These are phyloP conservation scores for Cyclotella kingstonii DNA, from an alignment of 108 stramenopile species.

Conservation along the genomic window DNA sequence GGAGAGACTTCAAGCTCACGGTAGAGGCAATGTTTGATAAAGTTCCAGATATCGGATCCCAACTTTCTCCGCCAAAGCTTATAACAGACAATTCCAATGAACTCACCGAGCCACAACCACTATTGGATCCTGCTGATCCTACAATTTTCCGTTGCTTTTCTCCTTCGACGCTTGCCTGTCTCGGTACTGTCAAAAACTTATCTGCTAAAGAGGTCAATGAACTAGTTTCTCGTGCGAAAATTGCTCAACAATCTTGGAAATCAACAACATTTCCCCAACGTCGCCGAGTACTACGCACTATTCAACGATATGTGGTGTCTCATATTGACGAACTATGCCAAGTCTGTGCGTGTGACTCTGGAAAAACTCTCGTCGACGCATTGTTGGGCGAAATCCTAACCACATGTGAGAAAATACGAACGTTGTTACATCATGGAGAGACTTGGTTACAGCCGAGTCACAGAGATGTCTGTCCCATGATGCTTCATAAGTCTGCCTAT, in stretches of 20 bases:
- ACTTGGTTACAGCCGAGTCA: conserved; percentile 66
- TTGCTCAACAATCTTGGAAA: conserved; percentile 89
- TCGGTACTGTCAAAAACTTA: conserved; percentile 88
- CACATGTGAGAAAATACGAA: conserved; percentile 95
- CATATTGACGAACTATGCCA: conserved; percentile 89
- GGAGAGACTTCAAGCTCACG: conserved; percentile 39
- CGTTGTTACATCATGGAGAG: conserved; percentile 87
- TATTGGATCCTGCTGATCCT: conserved; percentile 54
- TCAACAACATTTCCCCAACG: conserved; percentile 88
- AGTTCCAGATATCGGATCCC: conserved; percentile 25
- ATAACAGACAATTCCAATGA: too few relatives aligned
- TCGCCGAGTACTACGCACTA: conserved; percentile 86
- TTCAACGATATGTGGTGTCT: conserved; percentile 87
- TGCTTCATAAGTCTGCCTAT: conserved; percentile 94
- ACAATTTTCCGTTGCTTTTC: conserved; percentile 86
- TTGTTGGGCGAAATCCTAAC: conserved; percentile 95
- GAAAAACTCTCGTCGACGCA: conserved; percentile 89
- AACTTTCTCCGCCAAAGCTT: too few relatives aligned
- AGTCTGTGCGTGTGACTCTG: conserved; percentile 87
- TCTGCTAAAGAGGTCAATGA: conserved; percentile 72
- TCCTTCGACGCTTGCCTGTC: conserved; percentile 78
- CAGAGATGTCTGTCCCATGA: conserved; percentile 89
- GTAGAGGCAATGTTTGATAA: conserved; percentile 29
- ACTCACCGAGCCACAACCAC: background rate
- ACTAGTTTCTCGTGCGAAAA: conserved; percentile 65